Conservation (phyloP, 345 rosid genomes). For the Hypericum androsaemum region DNA sequence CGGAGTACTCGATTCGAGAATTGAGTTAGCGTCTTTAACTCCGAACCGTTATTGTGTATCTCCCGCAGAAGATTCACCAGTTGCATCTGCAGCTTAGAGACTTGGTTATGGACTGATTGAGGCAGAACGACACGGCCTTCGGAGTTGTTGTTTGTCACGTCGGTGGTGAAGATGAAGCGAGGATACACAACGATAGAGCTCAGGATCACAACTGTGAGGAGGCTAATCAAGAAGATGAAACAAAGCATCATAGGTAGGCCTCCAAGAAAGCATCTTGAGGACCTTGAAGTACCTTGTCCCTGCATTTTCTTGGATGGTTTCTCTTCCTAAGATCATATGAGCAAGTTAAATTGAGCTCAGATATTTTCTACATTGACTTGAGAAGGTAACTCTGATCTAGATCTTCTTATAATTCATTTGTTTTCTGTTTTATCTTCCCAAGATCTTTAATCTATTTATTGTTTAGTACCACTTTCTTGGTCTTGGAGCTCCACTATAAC, state of each 20-base stretch:
- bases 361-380: too few relatives aligned
- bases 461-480: too few relatives aligned
- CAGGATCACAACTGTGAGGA: constrained; percentile 18
- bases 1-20: constrained; percentile 41
- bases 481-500: too few relatives aligned
- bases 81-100: constrained; percentile 29
- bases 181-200: constrained; percentile 23
- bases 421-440: too few relatives aligned
- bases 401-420: too few relatives aligned
- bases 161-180: constrained; percentile 14
- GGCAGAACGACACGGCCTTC: constrained; percentile 8
- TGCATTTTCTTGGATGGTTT: constrained; percentile 22
- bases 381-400: too few relatives aligned
- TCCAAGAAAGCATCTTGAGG: constrained; percentile 22
- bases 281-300: constrained; percentile 21
- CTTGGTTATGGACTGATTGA: constrained; percentile 21
- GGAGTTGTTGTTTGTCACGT: constrained; percentile 3
- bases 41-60: constrained; percentile 24
- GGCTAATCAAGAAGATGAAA: constrained; percentile 21
- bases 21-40: constrained; percentile 14
- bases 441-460: too few relatives aligned
- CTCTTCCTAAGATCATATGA: background rate
- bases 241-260: constrained; percentile 19
- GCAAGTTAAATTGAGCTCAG: too few relatives aligned
- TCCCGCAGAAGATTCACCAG: constrained; percentile 32